Base-by-base conservation (phyloP, 305 asterid species). In the Vinca major region DNA sequence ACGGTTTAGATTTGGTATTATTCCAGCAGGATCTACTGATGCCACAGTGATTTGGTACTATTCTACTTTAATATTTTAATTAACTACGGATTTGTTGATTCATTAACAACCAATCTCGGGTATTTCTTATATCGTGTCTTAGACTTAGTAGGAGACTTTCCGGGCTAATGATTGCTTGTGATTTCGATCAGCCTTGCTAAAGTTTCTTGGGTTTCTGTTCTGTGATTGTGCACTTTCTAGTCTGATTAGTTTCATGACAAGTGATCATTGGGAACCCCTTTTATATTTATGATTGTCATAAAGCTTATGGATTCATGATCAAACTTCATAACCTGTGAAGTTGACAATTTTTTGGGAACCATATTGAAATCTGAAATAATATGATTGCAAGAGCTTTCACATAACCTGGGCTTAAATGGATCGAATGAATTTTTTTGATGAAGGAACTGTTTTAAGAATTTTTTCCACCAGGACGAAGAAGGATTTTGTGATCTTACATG, bases 11-110 rank as follows among this genome's bases (percentile, higher is more conserved):
- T 80, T 91, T 77, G 99, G 97, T 76, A 83, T 93, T 72, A 93
- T 93, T 78, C 97, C 99, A 63, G 94, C 99, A 56, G 99, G 99
- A 78, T 93, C 99, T 33, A 93, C 97, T 21, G 99, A 93, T 85
- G 94, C 98, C 53, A 80, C 87, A 10, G 95, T 80, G 52, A 88
- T 91, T 64, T 91, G 98, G 98, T 91, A 89, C 58, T 53, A 67
- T 71, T 45, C 58, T 52, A 61, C 13, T 3, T 51, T 7, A 41
- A 41, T 41, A 41, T 41, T 63, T 9, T 54, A 16, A 62, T 14
- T 4, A 50, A 50, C 54, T 41, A 52, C 11, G 19, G 36, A 14
- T 13, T 52, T 66, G 50, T 61, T 39, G 17, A 16, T 53, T 33
- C 52, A 3, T 57, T 45, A 12, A 37, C 33, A 16, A 16, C 7